phyloP scores from a whole-genome alignment of 169 alveolate species.

The Nephromyces sp. region DNA sequence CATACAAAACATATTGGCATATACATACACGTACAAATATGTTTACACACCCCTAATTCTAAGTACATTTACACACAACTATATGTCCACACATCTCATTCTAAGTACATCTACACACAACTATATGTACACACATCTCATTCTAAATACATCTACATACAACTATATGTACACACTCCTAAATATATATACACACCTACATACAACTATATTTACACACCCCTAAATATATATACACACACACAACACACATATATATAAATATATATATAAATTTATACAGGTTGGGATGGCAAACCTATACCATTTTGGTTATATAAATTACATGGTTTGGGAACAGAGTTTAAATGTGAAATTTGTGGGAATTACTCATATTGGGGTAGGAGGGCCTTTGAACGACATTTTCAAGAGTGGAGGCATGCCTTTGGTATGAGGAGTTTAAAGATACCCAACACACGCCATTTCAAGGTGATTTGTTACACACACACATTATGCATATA shows the following conservation, averaged over 20 bases:
- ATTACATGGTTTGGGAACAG: slow-evolving; percentile 91
- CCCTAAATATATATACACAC: too few species aligned
- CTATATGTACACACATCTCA: neutral
- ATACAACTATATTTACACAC: too few species aligned
- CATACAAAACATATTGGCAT: neutral
- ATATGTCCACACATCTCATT: neutral
- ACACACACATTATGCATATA: slow-evolving; percentile 60
- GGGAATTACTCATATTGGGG: slow-evolving; percentile 99
- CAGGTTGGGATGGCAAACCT: slow-evolving; percentile 97
- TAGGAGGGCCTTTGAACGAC: slow-evolving; percentile 95
- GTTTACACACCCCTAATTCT: slow-evolving; percentile 3
- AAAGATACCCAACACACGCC: slow-evolving; percentile 97
- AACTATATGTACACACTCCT: neutral
- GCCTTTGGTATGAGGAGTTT: slow-evolving; percentile 97
- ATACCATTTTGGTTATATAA: slow-evolving; percentile 99
- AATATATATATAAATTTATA: too few species aligned
- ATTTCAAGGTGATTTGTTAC: slow-evolving; percentile 76
- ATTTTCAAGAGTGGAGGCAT: slow-evolving; percentile 98
- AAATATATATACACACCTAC: neutral
- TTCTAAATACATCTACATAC: neutral
- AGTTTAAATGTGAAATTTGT: slow-evolving; percentile 95
- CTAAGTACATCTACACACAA: neutral
- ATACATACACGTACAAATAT: neutral
- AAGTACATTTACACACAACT: neutral
- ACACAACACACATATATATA: too few species aligned